Base-by-base conservation (phyloP, 78 protist species). In the Goniomonas avonlea region DNA sequence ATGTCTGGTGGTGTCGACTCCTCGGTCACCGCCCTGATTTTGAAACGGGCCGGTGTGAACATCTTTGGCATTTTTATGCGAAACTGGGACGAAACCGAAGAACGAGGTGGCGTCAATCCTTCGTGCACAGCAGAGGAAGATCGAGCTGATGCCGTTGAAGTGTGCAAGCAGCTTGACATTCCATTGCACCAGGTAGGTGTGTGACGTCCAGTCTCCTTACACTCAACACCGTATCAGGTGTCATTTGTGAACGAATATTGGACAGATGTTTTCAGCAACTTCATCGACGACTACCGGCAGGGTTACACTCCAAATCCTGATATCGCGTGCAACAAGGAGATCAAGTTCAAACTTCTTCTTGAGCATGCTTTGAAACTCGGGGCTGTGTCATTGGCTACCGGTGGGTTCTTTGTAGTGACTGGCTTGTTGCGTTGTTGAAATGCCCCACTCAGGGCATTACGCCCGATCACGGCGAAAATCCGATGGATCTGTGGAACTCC, bases 271-370 rank as follows among this genome's bases (percentile, higher is more conserved):
- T 91, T 91, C 77, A 47, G 68, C 37, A 69, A 77, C 41, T 85
- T 88, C 45, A 32, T 91, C n/a, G 70, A 83, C 11, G 85, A 65
- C 27, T 80, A 80, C 66, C n/a, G 65, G 35, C n/a, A 45, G 34
- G 90, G 94, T 1, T 32, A n/a, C 38, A 91, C 92, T 41, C 95
- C 92, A 2, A 91, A 91, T 41, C 95, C 95, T 0, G 92, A 91
- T 73, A 85, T 88, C 27, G 40, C 61, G 39, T 91, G 95, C 83
- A 91, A 91, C 77, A 37, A 86, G 58, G 81, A 82, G 7, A 88
- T 91, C 78, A 91, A 91, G 37, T 91, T 91, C 73, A 80, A 85
- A 59, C 73, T 39, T 29, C 87, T 89, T 43, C 29, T 48, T 20
- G 79, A 56, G 53, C 75, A 80, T 73, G 87, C 86, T 7, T 50